Evolutionary conservation across 129 eudicot genomes (phyloP).

Genomic region (sunflower (Helianthus annuus)): DNA sequence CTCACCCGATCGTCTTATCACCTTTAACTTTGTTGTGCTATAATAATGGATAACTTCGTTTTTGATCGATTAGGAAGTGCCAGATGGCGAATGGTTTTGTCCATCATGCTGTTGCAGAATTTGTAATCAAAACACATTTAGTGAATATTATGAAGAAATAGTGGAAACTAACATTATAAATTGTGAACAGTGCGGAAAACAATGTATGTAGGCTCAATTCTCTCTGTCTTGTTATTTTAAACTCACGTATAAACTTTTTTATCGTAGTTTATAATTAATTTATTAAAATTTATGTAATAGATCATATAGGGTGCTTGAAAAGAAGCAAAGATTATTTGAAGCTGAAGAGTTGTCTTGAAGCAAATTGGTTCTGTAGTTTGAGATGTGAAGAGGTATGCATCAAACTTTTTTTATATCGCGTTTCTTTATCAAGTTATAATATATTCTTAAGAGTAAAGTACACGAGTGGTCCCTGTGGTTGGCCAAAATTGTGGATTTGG

Average conservation of each 20-base stretch:
- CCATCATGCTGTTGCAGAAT: slow-evolving; percentile 88
- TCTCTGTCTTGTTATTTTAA: slow-evolving; percentile 9
- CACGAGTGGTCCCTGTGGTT: too few relatives aligned
- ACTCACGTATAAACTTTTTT: neutral
- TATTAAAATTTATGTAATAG: slow-evolving; percentile 39
- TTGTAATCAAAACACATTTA: slow-evolving; percentile 51
- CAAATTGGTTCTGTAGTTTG: slow-evolving; percentile 68
- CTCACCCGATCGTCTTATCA: neutral
- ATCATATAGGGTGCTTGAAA: slow-evolving; percentile 70
- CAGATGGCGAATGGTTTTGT: slow-evolving; percentile 95
- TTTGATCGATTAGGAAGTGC: slow-evolving; percentile 52
- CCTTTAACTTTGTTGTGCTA: neutral
- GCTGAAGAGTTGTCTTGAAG: slow-evolving; percentile 30
- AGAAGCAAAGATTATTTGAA: slow-evolving; percentile 39
- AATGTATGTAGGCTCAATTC: slow-evolving; percentile 51
- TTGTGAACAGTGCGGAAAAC: slow-evolving; percentile 77
- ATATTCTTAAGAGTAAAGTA: too few relatives aligned
- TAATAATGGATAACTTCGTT: slow-evolving; percentile 5
- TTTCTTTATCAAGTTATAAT: neutral
- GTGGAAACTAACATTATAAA: slow-evolving; percentile 33
- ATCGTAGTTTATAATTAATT: slow-evolving; percentile 13
- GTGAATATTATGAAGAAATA: slow-evolving; percentile 22
- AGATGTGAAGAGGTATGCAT: slow-evolving; percentile 72
- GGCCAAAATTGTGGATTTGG: too few relatives aligned
- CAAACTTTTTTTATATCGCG: neutral